These are phyloP conservation scores for Glebionis coronaria DNA, from an alignment of 129 eudicot species.

Conservation along the genomic window DNA sequence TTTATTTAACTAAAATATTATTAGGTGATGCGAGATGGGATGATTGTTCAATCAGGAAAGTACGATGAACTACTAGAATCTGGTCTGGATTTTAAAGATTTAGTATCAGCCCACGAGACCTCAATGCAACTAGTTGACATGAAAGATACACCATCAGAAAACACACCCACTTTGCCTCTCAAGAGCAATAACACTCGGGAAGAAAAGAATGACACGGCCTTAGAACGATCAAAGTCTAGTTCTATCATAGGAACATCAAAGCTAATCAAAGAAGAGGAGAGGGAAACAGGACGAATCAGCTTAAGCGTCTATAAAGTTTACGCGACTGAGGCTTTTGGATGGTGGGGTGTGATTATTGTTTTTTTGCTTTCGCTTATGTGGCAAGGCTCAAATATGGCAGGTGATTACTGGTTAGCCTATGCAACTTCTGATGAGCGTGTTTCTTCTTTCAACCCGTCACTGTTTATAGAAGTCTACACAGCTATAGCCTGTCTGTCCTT, in stretches of 20 bases:
- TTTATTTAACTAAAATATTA: background rate
- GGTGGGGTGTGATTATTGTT: conserved; percentile 62
- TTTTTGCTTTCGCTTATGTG: conserved; percentile 39
- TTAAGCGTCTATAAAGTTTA: conserved; percentile 54
- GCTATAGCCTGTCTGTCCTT: conserved; percentile 39
- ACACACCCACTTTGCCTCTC: conserved; percentile 19
- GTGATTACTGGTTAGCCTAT: conserved; percentile 82
- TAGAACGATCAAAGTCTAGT: conserved; percentile 34
- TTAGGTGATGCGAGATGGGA: conserved; percentile 88
- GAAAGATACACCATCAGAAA: conserved; percentile 16
- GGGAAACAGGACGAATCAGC: conserved; percentile 69
- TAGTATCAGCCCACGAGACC: conserved; percentile 74
- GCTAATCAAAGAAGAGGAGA: conserved; percentile 81
- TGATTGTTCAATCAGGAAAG: conserved; percentile 71
- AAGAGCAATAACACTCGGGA: conserved; percentile 21
- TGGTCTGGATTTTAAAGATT: conserved; percentile 51
- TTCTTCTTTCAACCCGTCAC: conserved; percentile 48
- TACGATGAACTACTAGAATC: conserved; percentile 50
- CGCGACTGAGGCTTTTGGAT: conserved; percentile 72
- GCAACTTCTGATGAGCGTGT: conserved; percentile 63
- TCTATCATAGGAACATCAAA: conserved; percentile 51
- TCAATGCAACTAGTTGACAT: conserved; percentile 68
- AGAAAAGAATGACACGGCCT: conserved; percentile 29
- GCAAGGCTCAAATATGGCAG: conserved; percentile 52
- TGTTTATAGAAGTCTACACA: conserved; percentile 60